Percentiles rank a stretch among this genome's conserved stretches.
phyloP scores from a whole-genome alignment of 495 filamentous ascomycete genomes.

The Corynascus novoguineensis region DNA sequence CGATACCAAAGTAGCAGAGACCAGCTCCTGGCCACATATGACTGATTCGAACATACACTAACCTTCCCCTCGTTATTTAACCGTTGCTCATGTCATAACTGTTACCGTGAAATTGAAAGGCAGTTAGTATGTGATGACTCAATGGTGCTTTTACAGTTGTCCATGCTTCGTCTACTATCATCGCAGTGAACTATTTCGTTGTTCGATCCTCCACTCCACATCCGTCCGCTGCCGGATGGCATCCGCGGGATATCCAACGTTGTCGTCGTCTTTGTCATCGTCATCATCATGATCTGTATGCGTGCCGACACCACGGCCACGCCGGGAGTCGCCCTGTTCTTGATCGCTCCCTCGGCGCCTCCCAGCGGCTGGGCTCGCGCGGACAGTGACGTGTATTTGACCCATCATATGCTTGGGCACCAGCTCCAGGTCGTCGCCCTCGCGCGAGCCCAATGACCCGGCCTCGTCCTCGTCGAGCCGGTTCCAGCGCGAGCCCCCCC shows the following conservation, averaged over 20 bases:
- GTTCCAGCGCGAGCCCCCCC: slow-evolving; percentile 1
- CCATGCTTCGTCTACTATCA: too few relatives aligned
- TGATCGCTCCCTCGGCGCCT: slow-evolving; percentile 1
- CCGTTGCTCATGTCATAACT: too few relatives aligned
- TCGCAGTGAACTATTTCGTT: not conserved
- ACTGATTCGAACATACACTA: too few relatives aligned
- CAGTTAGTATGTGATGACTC: too few relatives aligned
- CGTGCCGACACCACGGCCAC: too few relatives aligned
- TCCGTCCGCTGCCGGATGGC: slow-evolving; percentile 7
- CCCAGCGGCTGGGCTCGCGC: not conserved
- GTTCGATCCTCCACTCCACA: slow-evolving; percentile 5
- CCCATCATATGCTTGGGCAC: slow-evolving; percentile 3
- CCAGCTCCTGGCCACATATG: too few relatives aligned
- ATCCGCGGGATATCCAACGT: not conserved
- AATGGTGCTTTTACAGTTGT: too few relatives aligned
- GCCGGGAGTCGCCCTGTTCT: too few relatives aligned
- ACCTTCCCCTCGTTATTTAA: too few relatives aligned
- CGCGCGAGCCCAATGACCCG: not conserved
- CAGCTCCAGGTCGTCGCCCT: slow-evolving; percentile 3
- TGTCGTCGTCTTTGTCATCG: not conserved
- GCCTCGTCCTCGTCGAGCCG: not conserved
- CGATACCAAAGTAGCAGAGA: too few relatives aligned
- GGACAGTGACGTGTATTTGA: not conserved
- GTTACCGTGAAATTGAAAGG: too few relatives aligned
- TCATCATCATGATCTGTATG: not conserved